Evolutionary conservation across 495 filamentous ascomycete genomes (phyloP).

Genomic region (Trichoderma gamsii): DNA sequence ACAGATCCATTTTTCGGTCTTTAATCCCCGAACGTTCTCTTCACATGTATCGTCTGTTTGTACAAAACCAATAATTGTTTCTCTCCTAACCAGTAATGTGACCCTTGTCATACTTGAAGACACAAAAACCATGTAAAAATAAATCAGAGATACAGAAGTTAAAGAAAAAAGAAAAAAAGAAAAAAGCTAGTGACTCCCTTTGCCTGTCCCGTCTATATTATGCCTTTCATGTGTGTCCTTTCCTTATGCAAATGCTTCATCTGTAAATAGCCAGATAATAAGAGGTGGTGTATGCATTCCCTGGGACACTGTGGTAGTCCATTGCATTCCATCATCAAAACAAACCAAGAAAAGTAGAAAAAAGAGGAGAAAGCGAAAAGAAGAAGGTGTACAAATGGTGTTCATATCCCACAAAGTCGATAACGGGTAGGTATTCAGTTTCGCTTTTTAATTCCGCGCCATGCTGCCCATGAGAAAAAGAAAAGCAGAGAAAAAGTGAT

Average conservation of each 20-base stretch:
- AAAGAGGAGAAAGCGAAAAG: background rate
- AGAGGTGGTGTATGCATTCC: background rate
- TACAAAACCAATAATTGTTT: background rate
- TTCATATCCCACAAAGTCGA: background rate
- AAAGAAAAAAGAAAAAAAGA: slow-evolving; percentile 1
- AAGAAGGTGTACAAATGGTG: background rate
- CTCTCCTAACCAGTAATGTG: background rate
- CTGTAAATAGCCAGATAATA: slow-evolving; percentile 10
- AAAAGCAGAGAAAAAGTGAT: background rate
- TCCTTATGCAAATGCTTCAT: slow-evolving; percentile 9
- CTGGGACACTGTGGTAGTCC: background rate
- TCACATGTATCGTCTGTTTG: slow-evolving; percentile 11
- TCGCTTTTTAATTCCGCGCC: slow-evolving; percentile 14
- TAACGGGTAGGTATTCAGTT: background rate
- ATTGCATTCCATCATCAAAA: slow-evolving; percentile 14
- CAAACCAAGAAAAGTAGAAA: background rate
- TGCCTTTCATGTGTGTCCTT: slow-evolving; percentile 10
- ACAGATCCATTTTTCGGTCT: background rate
- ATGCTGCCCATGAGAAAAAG: background rate
- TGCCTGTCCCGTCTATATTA: slow-evolving; percentile 11
- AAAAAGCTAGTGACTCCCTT: slow-evolving; percentile 5
- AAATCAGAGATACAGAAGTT: background rate
- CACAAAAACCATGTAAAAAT: background rate
- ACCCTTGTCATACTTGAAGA: background rate
- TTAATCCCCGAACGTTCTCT: background rate